Conservation (phyloP, 805 yeast genomes). For the Candida vartiovaarae region DNA sequence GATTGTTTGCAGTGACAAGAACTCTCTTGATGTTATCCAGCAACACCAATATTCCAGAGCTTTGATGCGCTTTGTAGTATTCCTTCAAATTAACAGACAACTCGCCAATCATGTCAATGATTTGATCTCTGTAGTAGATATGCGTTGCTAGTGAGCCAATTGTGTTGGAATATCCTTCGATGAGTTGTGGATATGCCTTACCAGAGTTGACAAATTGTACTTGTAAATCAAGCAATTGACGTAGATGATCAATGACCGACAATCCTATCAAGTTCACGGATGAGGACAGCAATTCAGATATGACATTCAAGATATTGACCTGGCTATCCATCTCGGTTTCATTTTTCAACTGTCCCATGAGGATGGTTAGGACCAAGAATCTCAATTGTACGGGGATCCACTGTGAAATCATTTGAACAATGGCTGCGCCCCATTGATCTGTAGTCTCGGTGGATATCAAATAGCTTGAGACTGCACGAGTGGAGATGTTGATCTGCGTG, state of each 20-base stretch:
- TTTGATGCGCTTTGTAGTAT: slow-evolving; percentile 7
- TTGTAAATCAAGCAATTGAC: slow-evolving; percentile 49
- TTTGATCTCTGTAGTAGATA: slow-evolving; percentile 80
- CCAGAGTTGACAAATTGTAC: slow-evolving; percentile 22
- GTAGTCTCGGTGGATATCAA: slow-evolving; percentile 30
- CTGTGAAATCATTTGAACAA: slow-evolving; percentile 59
- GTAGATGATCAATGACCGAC: slow-evolving; percentile 73
- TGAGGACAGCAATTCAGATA: slow-evolving; percentile 60
- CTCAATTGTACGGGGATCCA: slow-evolving; percentile 80
- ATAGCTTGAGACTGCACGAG: slow-evolving; percentile 44
- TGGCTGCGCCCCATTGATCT: slow-evolving; percentile 43
- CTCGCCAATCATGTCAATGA: slow-evolving; percentile 72
- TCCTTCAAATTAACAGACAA: slow-evolving; percentile 38
- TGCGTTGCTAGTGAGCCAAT: slow-evolving; percentile 70
- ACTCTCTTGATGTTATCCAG: slow-evolving; percentile 15
- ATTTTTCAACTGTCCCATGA: slow-evolving; percentile 29
- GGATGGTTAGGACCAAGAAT: slow-evolving; percentile 51
- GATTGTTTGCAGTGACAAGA: slow-evolving; percentile 10
- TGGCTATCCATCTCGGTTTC: slow-evolving; percentile 15
- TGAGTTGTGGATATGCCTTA: slow-evolving; percentile 20
- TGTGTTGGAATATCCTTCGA: slow-evolving; percentile 44
- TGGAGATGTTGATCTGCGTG: slow-evolving; percentile 51
- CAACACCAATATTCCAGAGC: slow-evolving; percentile 4
- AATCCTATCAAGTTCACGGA: slow-evolving; percentile 82
- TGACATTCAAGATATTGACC: slow-evolving; percentile 33